Base-by-base conservation (phyloP, 768 basidiomycete genomes). In the Russula vinacea region DNA sequence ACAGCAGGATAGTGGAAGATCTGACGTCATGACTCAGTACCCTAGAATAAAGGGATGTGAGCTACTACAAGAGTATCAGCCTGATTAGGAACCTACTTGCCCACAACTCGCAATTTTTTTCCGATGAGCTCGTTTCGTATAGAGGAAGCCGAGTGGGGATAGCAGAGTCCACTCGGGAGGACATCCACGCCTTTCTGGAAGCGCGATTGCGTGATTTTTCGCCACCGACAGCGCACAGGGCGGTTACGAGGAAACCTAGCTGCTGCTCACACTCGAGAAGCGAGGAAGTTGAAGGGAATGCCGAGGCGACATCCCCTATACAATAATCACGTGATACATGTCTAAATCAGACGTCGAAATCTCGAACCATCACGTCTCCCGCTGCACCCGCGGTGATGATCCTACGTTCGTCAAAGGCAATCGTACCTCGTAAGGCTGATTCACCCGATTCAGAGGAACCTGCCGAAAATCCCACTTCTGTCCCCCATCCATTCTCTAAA, bases 371-470 rank as follows among this genome's bases (percentile, higher is more conserved):
- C 32, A 85, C 75, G 16, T 24, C 42, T 51, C 78, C 78, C 22
- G 65, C 58, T 10, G 65, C 64, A 24, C 73, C 72, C 35, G 76
- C 74, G 24, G 74, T 87, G 65, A 90, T 80, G 60, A 91, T 89
- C 69, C 84, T 77, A 70, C 88, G 81, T 65, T 91, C 90, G 70
- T 92, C 90, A 72, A 92, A 92, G 29, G 79, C 80, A 50, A 90
- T 79, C 5, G 79, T 79, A 8, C 84, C 81, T 63, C 57, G 58
- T 53, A 22, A 50, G 0, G 58, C 5, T 16, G 53, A 22, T 19
- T 60, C 45, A 37, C 35, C 19, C 63, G 66, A 40, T 59, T 50
- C 29, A 53, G 62, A 62, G 9, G 22, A 75, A 69, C 80, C 58
- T 69, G 37, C 69, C 56, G 52, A 5, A 62, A 47, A 0, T 65